A percentile compares a stretch with the other conserved stretches of the same genome.
Evolutionary conservation across 1,139 yeast genomes (phyloP).

Genomic region (Debaryomyces coudertii): DNA sequence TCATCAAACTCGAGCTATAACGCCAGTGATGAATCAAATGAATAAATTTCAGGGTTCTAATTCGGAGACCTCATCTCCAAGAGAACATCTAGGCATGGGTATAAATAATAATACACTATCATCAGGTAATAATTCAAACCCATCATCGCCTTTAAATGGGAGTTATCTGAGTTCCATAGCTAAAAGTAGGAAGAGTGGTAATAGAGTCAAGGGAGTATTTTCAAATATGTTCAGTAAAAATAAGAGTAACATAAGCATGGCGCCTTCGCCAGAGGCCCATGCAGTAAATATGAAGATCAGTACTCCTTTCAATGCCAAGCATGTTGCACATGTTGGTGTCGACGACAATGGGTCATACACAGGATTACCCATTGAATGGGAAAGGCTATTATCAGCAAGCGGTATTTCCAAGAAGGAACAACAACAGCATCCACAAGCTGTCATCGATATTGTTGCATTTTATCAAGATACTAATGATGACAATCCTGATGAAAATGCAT

Average conservation of each 20-base stretch:
- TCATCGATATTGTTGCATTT: conserved; percentile 88
- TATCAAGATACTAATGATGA: conserved; percentile 69
- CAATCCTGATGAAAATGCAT: conserved; percentile 69
- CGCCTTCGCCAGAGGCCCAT: conserved; percentile 25
- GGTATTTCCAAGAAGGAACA: conserved; percentile 88
- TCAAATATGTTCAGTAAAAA: conserved; percentile 44
- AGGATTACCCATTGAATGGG: conserved; percentile 94
- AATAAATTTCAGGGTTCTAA: conserved; percentile 18
- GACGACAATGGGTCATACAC: conserved; percentile 87
- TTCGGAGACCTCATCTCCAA: conserved; percentile 25
- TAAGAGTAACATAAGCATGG: conserved; percentile 19
- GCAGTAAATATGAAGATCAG: conserved; percentile 66
- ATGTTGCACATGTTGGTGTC: conserved; percentile 91
- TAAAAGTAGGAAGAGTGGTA: conserved; percentile 35
- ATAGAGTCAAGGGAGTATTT: conserved; percentile 45
- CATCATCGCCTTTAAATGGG: conserved; percentile 19
- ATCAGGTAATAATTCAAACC: conserved; percentile 11
- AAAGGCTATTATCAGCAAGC: conserved; percentile 73
- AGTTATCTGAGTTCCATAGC: not conserved
- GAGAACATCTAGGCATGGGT: conserved; percentile 34
- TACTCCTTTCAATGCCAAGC: conserved; percentile 87
- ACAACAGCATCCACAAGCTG: conserved; percentile 90
- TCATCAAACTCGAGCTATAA: conserved; percentile 39
- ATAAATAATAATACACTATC: conserved; percentile 13
- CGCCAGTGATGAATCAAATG: conserved; percentile 33